Conservation (phyloP, 1,284 basidiomycete species). For the Ceratobasidium sp. region DNA sequence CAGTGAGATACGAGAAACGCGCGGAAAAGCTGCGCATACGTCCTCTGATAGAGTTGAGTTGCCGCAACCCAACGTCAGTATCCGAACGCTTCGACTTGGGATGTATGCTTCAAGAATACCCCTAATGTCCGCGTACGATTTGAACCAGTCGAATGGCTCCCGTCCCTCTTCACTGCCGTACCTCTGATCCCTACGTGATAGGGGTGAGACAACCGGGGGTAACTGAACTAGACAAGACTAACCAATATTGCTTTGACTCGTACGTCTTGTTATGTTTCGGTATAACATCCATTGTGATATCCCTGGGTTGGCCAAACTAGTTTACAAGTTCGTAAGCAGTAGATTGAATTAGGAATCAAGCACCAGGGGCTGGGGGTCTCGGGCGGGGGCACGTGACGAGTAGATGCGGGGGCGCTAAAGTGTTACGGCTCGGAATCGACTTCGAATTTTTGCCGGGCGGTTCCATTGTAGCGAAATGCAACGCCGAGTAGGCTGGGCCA, state of each 20-base stretch:
- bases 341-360: not conserved
- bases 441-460: conserved; percentile 13
- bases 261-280: conserved; percentile 36
- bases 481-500: conserved; percentile 35
- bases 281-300: conserved; percentile 19
- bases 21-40: conserved; percentile 56
- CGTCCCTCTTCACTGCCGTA: conserved; percentile 27
- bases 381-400: conserved; percentile 6
- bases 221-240: not conserved
- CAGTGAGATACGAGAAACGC: not conserved
- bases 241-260: conserved; percentile 33
- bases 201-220: not conserved
- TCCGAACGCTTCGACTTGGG: conserved; percentile 69
- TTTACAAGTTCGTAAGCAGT: too few relatives aligned
- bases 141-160: conserved; percentile 85
- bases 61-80: conserved; percentile 92
- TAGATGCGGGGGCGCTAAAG: not conserved
- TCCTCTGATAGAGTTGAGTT: conserved; percentile 85
- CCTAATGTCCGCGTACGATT: conserved; percentile 74
- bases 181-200: conserved; percentile 27
- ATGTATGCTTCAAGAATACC: conserved; percentile 69
- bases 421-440: conserved; percentile 2
- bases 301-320: not conserved
- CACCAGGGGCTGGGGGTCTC: not conserved
- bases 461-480: conserved; percentile 28